Evolutionary conservation across 345 rosid species (phyloP).

Genomic region (Crucihimalaya himalaica): DNA sequence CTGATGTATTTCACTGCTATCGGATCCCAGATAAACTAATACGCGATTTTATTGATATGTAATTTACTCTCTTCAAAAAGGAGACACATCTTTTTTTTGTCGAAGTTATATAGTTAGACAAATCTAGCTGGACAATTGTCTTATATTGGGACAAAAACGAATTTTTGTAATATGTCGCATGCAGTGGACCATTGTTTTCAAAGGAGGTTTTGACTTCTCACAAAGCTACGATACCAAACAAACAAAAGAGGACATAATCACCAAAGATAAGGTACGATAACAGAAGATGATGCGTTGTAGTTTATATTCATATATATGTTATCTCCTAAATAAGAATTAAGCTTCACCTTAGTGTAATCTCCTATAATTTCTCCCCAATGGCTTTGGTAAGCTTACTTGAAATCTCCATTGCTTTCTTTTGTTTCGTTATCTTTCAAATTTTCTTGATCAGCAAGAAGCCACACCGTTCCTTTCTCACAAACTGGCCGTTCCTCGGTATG

Average conservation of each 20-base stretch:
- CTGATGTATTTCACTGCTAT: not conserved
- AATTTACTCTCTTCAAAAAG: not conserved
- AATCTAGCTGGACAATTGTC: not conserved
- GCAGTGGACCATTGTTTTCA: conserved; percentile 19
- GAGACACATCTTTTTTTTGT: not conserved
- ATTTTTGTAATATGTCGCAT: conserved; percentile 4
- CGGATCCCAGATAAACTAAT: too few relatives aligned
- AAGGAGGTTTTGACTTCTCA: conserved; percentile 11
- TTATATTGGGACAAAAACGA: conserved; percentile 8
- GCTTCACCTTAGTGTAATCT: not conserved
- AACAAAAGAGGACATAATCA: conserved; percentile 12
- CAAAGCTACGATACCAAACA: conserved; percentile 8
- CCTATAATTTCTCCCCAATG: conserved; percentile 19
- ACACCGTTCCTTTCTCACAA: conserved; percentile 30
- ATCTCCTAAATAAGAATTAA: not conserved
- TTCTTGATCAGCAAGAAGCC: conserved; percentile 22
- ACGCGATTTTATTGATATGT: too few relatives aligned
- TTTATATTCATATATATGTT: not conserved
- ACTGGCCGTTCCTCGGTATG: conserved; percentile 65
- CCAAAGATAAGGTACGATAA: conserved; percentile 15
- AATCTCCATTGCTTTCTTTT: conserved; percentile 40
- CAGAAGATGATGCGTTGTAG: not conserved
- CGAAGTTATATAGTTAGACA: not conserved
- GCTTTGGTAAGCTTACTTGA: conserved; percentile 37
- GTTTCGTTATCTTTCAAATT: conserved; percentile 38